A percentile compares a stretch with the other conserved stretches of the same genome.
Evolutionary conservation across 768 basidiomycete species (phyloP).

Genomic region (Pluteus cervinus): DNA sequence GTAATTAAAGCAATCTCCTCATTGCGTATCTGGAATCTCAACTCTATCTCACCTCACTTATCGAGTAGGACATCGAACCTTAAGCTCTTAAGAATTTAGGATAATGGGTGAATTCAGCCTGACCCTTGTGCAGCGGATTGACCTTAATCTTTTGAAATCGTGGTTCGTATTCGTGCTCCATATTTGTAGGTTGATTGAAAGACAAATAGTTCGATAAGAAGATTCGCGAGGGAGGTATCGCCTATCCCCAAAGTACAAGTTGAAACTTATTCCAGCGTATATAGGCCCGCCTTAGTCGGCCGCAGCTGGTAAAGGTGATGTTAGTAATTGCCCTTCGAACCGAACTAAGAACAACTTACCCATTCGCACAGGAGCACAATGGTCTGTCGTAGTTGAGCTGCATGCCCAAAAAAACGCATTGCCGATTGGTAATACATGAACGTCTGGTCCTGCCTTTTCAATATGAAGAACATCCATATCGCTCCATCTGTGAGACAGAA

Average conservation of each 20-base stretch:
- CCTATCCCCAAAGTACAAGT: not conserved
- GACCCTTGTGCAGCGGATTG: too few species aligned
- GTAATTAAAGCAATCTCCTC: too few species aligned
- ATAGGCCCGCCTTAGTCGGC: conserved; percentile 1
- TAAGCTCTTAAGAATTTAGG: too few species aligned
- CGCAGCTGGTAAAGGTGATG: conserved; percentile 6
- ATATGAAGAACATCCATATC: conserved; percentile 24
- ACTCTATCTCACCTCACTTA: too few species aligned
- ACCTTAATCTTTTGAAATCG: too few species aligned
- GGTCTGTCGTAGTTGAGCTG: conserved; percentile 1
- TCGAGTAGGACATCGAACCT: too few species aligned
- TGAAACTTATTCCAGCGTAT: conserved; percentile 1
- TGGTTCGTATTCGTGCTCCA: too few species aligned
- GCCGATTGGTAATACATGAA: conserved; percentile 19
- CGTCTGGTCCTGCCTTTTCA: conserved; percentile 18
- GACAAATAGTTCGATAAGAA: too few species aligned
- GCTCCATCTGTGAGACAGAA: conserved; percentile 28
- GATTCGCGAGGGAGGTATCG: too few species aligned
- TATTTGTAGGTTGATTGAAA: too few species aligned
- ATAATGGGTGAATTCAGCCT: too few species aligned
- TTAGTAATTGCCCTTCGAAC: conserved; percentile 21
- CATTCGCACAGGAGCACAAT: conserved; percentile 3
- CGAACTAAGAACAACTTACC: conserved; percentile 9
- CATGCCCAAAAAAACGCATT: conserved; percentile 11
- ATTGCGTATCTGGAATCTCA: too few species aligned